Base-by-base conservation (phyloP, 2,329 filamentous ascomycete genomes). In the Leptosphaerulina australis region DNA sequence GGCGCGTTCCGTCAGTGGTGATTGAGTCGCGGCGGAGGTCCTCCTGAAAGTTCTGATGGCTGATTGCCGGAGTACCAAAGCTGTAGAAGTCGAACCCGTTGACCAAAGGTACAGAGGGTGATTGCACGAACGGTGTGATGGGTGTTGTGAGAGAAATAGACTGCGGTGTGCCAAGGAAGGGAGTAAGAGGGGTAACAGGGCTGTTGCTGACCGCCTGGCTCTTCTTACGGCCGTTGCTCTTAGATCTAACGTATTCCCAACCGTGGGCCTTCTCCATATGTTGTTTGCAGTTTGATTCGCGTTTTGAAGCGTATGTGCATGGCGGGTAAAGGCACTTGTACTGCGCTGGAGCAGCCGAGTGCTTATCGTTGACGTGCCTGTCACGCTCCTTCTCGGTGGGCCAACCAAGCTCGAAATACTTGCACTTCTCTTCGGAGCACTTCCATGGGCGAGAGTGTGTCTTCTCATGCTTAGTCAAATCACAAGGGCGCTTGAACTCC, bases 301-400 rank as follows among this genome's bases (percentile, higher is more conserved):
- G 88, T 81, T 97, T 97, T 9, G 92, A 96, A 68, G 91, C 88
- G 78, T 97, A 97, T 0, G 89, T 86, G 80, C 94, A 97, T 18
- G 88, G 88, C 63, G 85, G 81, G 75, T 83, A 97, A 37, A 85
- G 76, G 76, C 94, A 99, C 76, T 90, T 86, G 74, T 86, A 96
- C 77, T 95, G 86, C 33, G 85, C 81, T 4, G 94, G 92, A 25
- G 86, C 81, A 44, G 83, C 77, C 14, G 90, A 92, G 77, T 99
- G 94, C 78, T 95, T 96, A 79, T 99, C 94, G 72, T 97, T 97
- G 74, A 91, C 83, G 74, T 99, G 94, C 44, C 94, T 89, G 64
- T 96, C 92, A 75, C 92, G 89, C 77, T 97, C 94, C 77, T 99
- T 97, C 76, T 97, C 92, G 0, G 94, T 97, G 4, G 94, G 93